Evolutionary conservation across 176 grass and related monocot genomes (phyloP), one percentile per base, ranked within the genome.

Genomic region (Raddia distichophylla): DNA sequence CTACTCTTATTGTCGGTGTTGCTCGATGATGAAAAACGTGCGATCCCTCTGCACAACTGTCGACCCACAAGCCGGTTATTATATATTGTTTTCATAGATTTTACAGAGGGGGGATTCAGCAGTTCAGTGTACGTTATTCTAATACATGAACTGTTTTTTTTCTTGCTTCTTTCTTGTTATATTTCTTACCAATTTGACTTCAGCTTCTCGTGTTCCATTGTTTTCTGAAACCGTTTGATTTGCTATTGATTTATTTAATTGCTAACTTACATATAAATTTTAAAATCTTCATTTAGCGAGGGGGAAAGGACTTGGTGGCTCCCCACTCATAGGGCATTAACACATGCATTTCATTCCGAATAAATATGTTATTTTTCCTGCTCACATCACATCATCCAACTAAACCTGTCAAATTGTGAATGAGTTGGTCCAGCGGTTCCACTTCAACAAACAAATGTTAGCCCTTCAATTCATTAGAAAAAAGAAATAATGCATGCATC

Each of bases 1-100:
- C 45, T 85, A 57, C 45, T 70, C 45, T 70, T 6, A 60, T 43
- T 71, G 50, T 66, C 87, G 83, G 83, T 82, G 87, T 14, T 72
- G 71, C 50, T 33, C 17, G 71, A 72, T 70, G 84, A 85, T 89
- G 78, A 68, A 89, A 86, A 89, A 86, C 87, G 87, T 89, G 87
- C 66, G 82, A 35, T 80, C 65, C 78, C 14, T 66, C 69, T 81
- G 42, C 50, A 77, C 6, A 64, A 65, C 32, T 72, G 82, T 18
- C 66, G 27, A 53, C 4, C 64, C 57, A 52, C 56, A 65, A 51
- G 52, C 56, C 60, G 49, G 14, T 65, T 5, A 76, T 67, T 3
- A 16, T n/a, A 2, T 67, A 50, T 18, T 76, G 16, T 74, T 50
- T 57, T 80, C 1, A 51, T 55, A 62, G 4, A 69, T 59, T 60